Conservation (phyloP, 108 stramenopile genomes). For the Skeletonema menzelii region DNA sequence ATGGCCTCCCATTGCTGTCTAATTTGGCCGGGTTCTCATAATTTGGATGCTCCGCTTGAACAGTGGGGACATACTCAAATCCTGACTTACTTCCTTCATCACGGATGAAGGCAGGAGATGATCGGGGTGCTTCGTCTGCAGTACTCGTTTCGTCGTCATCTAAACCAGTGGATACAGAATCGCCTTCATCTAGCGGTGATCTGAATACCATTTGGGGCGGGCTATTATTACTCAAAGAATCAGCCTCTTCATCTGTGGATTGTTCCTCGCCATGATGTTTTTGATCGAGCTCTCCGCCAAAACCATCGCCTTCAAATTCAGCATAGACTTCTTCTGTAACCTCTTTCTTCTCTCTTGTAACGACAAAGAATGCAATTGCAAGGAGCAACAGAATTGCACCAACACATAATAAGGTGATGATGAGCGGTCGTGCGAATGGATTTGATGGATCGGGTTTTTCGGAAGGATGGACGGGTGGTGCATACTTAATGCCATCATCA, state of each 20-base stretch:
- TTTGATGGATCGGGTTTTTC: background rate
- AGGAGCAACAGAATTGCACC: slow-evolving; percentile 5
- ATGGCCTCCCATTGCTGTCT: background rate
- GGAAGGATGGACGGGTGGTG: background rate
- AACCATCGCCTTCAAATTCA: slow-evolving; percentile 18
- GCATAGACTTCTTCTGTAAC: slow-evolving; percentile 15
- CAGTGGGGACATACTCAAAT: background rate
- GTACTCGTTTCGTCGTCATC: slow-evolving; percentile 2
- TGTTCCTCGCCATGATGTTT: slow-evolving; percentile 8
- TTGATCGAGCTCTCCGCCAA: slow-evolving; percentile 28
- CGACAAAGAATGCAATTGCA: slow-evolving; percentile 14
- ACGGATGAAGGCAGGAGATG: background rate
- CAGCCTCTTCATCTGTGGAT: background rate
- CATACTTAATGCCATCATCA: slow-evolving; percentile 12
- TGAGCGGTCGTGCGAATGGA: background rate
- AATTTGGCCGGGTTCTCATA: background rate
- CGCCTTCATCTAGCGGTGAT: slow-evolving; percentile 1
- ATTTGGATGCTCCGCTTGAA: background rate
- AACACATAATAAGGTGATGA: slow-evolving; percentile 7
- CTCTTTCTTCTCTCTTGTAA: background rate
- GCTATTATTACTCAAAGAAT: slow-evolving; percentile 2
- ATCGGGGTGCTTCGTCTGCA: background rate
- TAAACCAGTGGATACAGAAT: background rate
- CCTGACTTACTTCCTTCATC: slow-evolving; percentile 9
- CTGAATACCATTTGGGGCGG: background rate